Evolutionary conservation across 345 rosid genomes (phyloP).

Genomic region (Lepidium sativum): DNA sequence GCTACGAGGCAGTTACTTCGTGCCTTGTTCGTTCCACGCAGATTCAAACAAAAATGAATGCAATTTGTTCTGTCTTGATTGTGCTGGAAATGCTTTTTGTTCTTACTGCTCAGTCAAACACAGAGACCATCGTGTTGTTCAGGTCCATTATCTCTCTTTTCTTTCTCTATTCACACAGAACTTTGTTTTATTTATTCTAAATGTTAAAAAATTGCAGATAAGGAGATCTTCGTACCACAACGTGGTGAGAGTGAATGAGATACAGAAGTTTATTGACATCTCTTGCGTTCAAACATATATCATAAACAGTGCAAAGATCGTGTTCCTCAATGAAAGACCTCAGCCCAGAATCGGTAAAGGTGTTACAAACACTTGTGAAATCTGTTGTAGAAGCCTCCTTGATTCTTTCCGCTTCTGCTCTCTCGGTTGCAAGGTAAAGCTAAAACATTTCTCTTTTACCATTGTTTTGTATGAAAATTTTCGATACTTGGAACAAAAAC

Average conservation of each 20-base stretch:
- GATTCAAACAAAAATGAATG: slow-evolving; percentile 80
- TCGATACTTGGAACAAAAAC: too few relatives aligned
- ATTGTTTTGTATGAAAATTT: not conserved
- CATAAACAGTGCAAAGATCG: slow-evolving; percentile 88
- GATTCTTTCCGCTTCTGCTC: slow-evolving; percentile 95
- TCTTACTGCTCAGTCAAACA: slow-evolving; percentile 68
- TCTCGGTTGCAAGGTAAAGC: slow-evolving; percentile 66
- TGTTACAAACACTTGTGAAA: slow-evolving; percentile 85
- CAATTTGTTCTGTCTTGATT: slow-evolving; percentile 82
- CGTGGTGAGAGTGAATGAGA: slow-evolving; percentile 92
- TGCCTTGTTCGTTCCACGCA: slow-evolving; percentile 57
- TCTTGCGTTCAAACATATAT: slow-evolving; percentile 84
- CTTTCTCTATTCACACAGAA: not conserved
- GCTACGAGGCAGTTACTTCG: slow-evolving; percentile 62
- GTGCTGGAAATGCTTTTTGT: slow-evolving; percentile 66
- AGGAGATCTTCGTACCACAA: slow-evolving; percentile 90
- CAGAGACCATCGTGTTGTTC: slow-evolving; percentile 66
- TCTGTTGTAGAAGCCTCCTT: slow-evolving; percentile 79
- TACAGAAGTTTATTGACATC: slow-evolving; percentile 74
- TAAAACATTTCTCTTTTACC: not conserved
- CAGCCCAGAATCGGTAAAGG: slow-evolving; percentile 94
- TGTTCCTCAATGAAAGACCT: slow-evolving; percentile 80
- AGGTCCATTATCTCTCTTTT: slow-evolving; percentile 31
- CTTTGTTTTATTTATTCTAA: not conserved
- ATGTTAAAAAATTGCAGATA: slow-evolving; percentile 43